These are phyloP conservation scores for Gigaspora rosea DNA, from an alignment of 192 early-diverging fungal species.

Conservation along the genomic window DNA sequence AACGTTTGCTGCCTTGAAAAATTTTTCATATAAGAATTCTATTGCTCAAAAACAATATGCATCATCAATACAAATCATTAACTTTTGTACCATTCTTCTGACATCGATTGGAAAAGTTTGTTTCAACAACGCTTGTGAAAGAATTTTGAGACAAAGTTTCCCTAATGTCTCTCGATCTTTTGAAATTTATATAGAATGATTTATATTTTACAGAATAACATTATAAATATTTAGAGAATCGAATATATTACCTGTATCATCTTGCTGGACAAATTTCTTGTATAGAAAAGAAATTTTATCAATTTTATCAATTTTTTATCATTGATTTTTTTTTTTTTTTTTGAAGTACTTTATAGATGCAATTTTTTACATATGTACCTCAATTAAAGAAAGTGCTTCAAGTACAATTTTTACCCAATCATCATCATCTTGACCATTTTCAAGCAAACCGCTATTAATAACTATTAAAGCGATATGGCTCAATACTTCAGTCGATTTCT, in stretches of 20 bases:
- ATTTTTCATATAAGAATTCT: neutral
- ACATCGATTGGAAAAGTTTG: neutral
- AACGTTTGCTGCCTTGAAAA: slow-evolving; percentile 12
- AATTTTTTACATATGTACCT: neutral
- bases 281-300: neutral
- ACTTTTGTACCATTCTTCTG: slow-evolving; percentile 12
- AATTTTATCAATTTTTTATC: neutral
- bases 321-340: too few species aligned
- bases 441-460: neutral
- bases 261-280: neutral
- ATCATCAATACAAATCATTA: neutral
- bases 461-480: neutral
- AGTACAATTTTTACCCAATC: slow-evolving; percentile 22
- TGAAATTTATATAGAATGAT: neutral
- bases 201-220: neutral
- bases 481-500: slow-evolving; percentile 3
- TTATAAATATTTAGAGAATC: neutral
- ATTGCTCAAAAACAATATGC: neutral
- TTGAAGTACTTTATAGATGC: neutral
- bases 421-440: neutral
- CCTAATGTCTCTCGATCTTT: neutral
- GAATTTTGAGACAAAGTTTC: neutral
- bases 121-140: neutral
- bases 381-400: slow-evolving; percentile 11
- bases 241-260: neutral